phyloP scores from a whole-genome alignment of 2,329 filamentous ascomycete genomes.

The Paecilomyces dactylethromorphus region DNA sequence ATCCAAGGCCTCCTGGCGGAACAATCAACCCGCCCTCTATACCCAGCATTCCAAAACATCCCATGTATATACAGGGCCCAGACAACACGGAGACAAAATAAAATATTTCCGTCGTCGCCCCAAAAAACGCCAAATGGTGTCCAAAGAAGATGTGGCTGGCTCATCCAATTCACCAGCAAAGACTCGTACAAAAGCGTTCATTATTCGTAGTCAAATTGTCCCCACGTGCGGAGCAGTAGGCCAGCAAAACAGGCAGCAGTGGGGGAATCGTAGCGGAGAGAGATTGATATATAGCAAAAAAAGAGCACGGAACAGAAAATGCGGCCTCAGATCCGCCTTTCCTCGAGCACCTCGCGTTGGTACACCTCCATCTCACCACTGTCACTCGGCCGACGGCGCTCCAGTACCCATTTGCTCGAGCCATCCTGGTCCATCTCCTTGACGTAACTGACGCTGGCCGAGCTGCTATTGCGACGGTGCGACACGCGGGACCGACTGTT shows the following conservation, averaged over 20 bases:
- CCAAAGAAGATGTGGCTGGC: not conserved
- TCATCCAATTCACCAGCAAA: not conserved
- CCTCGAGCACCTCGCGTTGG: conserved; percentile 20
- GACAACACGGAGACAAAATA: not conserved
- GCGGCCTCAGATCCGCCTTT: conserved; percentile 16
- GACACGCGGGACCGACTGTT: conserved; percentile 4
- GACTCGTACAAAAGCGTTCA: not conserved
- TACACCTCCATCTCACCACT: conserved; percentile 27
- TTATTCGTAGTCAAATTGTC: not conserved
- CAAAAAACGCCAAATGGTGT: not conserved
- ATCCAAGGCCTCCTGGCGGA: too few relatives aligned
- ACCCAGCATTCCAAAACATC: too few relatives aligned
- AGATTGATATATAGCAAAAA: not conserved
- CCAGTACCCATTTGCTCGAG: conserved; percentile 28
- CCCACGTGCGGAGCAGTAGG: conserved; percentile 1
- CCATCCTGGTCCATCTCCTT: conserved; percentile 20
- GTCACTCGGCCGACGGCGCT: conserved; percentile 26
- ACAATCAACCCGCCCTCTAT: too few relatives aligned
- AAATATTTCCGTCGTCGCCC: not conserved
- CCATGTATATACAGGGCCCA: too few relatives aligned
- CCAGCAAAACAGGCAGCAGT: too few relatives aligned
- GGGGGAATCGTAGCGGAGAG: too few relatives aligned
- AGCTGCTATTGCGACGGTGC: conserved; percentile 28
- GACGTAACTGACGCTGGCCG: conserved; percentile 28
- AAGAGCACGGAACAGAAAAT: not conserved